Evolutionary conservation across 192 early-diverging fungal genomes (phyloP).

Genomic region (Geranomyces michiganensis): DNA sequence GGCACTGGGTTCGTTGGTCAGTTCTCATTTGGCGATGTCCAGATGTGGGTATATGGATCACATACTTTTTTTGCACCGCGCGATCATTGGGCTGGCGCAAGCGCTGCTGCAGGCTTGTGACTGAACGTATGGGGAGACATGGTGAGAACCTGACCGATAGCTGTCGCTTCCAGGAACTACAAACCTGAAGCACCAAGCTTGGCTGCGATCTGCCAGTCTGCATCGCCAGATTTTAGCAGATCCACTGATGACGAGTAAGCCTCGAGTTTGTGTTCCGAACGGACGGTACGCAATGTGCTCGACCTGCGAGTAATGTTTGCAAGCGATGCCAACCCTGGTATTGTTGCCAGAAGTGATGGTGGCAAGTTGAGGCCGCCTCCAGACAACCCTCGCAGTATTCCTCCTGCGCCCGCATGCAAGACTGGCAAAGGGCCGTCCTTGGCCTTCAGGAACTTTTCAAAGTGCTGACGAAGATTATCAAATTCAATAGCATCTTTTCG

Average conservation of each 20-base stretch:
- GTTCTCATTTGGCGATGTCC: no score
- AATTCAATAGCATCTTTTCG: constrained; percentile 78
- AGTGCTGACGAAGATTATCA: constrained; percentile 79
- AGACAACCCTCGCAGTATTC: constrained; percentile 25
- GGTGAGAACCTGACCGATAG: not conserved
- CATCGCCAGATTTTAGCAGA: not conserved
- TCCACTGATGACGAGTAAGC: constrained; percentile 3
- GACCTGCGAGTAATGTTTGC: not conserved
- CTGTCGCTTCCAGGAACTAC: no score
- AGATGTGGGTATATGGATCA: not conserved
- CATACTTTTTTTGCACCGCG: constrained; percentile 29
- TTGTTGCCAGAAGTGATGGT: constrained; percentile 38
- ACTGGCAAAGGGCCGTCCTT: constrained; percentile 1
- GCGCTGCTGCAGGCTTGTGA: constrained; percentile 62
- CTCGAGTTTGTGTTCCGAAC: not conserved
- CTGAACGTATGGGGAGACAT: constrained; percentile 11
- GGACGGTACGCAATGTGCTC: not conserved
- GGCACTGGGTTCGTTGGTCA: no score
- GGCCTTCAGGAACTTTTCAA: constrained; percentile 72
- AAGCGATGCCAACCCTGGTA: constrained; percentile 27
- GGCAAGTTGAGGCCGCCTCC: constrained; percentile 31
- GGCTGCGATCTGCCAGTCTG: not conserved
- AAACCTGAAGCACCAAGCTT: no score
- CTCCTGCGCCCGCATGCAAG: not conserved
- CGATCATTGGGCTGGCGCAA: constrained; percentile 66